Evolutionary conservation across 2,329 filamentous ascomycete species (phyloP).

Genomic region (Talaromyces sp.): DNA sequence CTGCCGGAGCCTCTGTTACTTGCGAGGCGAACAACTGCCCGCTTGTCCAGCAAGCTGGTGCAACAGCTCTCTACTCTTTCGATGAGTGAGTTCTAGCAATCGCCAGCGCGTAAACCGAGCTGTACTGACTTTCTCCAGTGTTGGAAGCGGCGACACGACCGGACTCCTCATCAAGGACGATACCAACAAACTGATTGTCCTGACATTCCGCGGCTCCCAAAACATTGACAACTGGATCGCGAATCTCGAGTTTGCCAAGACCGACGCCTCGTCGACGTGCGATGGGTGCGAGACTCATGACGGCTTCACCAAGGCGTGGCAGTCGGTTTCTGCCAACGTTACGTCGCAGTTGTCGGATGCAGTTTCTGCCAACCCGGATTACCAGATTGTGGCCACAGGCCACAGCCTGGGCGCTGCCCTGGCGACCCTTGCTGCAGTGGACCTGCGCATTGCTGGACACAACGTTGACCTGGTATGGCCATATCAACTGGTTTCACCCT

Average conservation of each 20-base stretch:
- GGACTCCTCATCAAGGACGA: slow-evolving; percentile 44
- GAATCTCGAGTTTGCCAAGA: slow-evolving; percentile 21
- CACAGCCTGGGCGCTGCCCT: slow-evolving; percentile 47
- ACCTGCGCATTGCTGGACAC: slow-evolving; percentile 33
- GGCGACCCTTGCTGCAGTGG: slow-evolving; percentile 40
- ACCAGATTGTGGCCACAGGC: slow-evolving; percentile 39
- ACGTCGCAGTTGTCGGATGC: slow-evolving; percentile 31
- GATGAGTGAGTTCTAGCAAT: slow-evolving; percentile 35
- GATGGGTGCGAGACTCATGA: slow-evolving; percentile 32
- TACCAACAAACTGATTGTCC: slow-evolving; percentile 32
- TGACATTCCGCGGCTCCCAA: slow-evolving; percentile 30
- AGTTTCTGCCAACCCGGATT: slow-evolving; percentile 32
- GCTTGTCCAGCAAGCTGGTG: slow-evolving; percentile 41
- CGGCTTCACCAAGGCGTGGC: slow-evolving; percentile 45
- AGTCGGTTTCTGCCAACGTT: slow-evolving; percentile 23
- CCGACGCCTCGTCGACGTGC: slow-evolving; percentile 32
- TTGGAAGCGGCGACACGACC: slow-evolving; percentile 31
- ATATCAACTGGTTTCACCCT: neutral
- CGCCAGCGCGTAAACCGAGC: too few relatives aligned
- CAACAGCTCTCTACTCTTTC: slow-evolving; percentile 44
- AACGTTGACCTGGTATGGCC: slow-evolving; percentile 34
- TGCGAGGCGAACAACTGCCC: slow-evolving; percentile 46
- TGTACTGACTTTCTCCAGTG: neutral
- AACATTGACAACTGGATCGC: slow-evolving; percentile 25
- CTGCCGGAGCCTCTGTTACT: slow-evolving; percentile 34